Evolutionary conservation across 257 asterid genomes (phyloP), one percentile per base, ranked within the genome.

Genomic region (Rhazya stricta): DNA sequence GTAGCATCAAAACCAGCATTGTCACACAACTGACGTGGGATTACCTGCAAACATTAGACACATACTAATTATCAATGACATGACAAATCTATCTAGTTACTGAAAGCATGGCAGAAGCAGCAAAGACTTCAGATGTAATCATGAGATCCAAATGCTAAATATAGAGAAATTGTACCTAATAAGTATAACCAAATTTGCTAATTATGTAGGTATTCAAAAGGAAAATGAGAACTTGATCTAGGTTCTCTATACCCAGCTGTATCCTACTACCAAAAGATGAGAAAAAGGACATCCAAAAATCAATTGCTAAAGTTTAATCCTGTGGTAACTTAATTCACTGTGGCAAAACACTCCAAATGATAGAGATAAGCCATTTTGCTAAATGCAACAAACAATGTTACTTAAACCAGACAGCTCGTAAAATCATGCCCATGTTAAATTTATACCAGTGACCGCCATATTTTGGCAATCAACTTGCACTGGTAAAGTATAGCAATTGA

Each of bases 1-100:
- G 97, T 94, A 46, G 99, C 99, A 83, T 94, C 99, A 83, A 88
- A 88, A 76, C 91, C 93, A 81, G 91, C 93, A 84, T 88, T 86
- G 76, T 88, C 93, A 74, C 93, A 88, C 71, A 88, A 86, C 62
- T 88, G 93, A 25, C 91, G 83, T 5, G 93, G 91, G 71, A 88
- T 86, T 73, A 86, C 81, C 93, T 88, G 84, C 73, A 85, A 73
- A 78, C 30, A 39, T 15, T 70, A 71, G 43, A 34, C 29, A 72
- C 32, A 72, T 56, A 73, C 11, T 19, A 74, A n/a, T 46, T n/a
- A 4, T 50, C 42, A 56, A 74, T 36, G 21, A 74, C 66, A 68
- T 5, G 23, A 32, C 4, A 48, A 63, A 45, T 30, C n/a, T 7
- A 42, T 48, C 67, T 16, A 50, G 4, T 13, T 3, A 25, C 6